Conservation (phyloP, 1,139 yeast genomes). For the Saccharomyces hybrid region DNA sequence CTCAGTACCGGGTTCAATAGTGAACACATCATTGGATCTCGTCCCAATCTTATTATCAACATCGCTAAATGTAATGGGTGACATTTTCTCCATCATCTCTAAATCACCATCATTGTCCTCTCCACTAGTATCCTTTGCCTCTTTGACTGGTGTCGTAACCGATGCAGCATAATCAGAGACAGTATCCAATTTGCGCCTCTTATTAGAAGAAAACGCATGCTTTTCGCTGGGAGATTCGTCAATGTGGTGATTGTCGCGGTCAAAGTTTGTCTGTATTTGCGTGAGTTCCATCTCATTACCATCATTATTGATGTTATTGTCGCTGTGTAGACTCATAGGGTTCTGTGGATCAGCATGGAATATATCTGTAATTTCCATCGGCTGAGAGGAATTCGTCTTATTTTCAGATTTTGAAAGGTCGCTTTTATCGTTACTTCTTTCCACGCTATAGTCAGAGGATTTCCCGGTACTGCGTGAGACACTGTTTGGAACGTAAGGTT, state of each 20-base stretch:
- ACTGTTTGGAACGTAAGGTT: neutral
- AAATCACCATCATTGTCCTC: constrained; percentile 18
- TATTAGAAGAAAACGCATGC: neutral
- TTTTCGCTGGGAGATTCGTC: neutral
- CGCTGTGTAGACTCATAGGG: neutral
- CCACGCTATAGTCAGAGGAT: neutral
- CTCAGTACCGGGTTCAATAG: neutral
- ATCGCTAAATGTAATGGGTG: constrained; percentile 25
- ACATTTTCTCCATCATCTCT: constrained; percentile 26
- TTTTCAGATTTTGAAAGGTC: neutral
- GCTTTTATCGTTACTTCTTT: neutral
- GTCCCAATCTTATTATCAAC: constrained; percentile 2
- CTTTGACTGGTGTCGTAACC: constrained; percentile 2
- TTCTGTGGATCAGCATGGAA: neutral
- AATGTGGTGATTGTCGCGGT: neutral
- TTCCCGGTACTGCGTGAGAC: neutral
- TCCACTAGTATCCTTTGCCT: neutral
- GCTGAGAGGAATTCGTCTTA: constrained; percentile 6
- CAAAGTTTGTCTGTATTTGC: constrained; percentile 1
- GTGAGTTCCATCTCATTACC: constrained; percentile 5
- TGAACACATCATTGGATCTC: neutral
- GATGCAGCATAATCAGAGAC: constrained; percentile 4
- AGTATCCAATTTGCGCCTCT: constrained; percentile 9
- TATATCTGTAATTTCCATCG: constrained; percentile 15
- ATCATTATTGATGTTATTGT: constrained; percentile 1